Evolutionary conservation across 164 flowering plant genomes (phyloP).

Genomic region (Piper longum): DNA sequence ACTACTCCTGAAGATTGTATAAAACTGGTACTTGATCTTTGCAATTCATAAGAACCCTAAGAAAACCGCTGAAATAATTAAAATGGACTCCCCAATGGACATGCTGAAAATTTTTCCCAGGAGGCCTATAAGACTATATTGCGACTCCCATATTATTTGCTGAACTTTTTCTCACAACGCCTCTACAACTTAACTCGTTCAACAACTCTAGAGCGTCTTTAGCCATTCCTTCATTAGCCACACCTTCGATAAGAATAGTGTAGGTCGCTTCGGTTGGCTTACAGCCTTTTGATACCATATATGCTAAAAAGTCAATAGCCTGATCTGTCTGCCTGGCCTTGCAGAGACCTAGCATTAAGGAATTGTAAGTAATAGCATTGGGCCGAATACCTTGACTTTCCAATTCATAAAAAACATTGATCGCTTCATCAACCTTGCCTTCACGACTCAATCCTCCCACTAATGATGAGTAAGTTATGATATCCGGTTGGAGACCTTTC

Average conservation of each 20-base stretch:
- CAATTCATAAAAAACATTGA: conserved; percentile 48
- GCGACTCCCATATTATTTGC: conserved; percentile 48
- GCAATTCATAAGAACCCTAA: no score
- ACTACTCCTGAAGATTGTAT: no score
- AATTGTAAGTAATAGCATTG: conserved; percentile 63
- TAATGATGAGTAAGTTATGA: conserved; percentile 61
- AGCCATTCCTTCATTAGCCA: conserved; percentile 64
- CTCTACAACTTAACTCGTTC: conserved; percentile 52
- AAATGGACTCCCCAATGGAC: no score
- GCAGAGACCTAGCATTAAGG: conserved; percentile 74
- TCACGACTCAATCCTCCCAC: conserved; percentile 73
- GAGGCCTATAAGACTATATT: conserved; percentile 14
- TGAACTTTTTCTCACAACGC: conserved; percentile 56
- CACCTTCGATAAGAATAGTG: conserved; percentile 70
- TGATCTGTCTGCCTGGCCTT: conserved; percentile 53
- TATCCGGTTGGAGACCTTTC: conserved; percentile 69
- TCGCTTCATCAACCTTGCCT: conserved; percentile 72
- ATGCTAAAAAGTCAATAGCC: conserved; percentile 64
- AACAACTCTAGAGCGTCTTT: conserved; percentile 59
- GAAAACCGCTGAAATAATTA: no score
- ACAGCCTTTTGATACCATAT: conserved; percentile 72
- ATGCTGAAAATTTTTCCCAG: background rate
- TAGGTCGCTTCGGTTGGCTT: conserved; percentile 74
- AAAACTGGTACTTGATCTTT: no score
- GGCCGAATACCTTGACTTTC: conserved; percentile 51